These are phyloP conservation scores for Plasmodium gonderi DNA, from an alignment of 169 alveolate species.

Conservation along the genomic window DNA sequence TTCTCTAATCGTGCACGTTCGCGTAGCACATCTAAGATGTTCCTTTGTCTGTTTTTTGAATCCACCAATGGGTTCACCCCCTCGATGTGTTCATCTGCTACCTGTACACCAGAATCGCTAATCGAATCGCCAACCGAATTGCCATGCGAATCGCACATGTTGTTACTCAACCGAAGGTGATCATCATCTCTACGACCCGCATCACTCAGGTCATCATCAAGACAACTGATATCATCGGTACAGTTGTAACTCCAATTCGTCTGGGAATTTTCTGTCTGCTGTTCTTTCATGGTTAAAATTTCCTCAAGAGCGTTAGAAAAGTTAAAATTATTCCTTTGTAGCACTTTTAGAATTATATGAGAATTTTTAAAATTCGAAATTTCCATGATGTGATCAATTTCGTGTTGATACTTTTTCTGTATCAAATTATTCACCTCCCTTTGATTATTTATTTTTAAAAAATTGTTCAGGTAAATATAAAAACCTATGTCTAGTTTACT, in stretches of 20 bases:
- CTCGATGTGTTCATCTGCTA: background rate
- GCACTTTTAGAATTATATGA: background rate
- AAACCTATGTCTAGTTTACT: slow-evolving; percentile 24
- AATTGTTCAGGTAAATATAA: slow-evolving; percentile 23
- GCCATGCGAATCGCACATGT: too few relatives aligned
- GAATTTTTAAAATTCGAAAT: background rate
- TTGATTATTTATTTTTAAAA: slow-evolving; percentile 14
- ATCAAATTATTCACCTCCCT: background rate
- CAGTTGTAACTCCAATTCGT: background rate
- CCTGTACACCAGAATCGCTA: too few relatives aligned
- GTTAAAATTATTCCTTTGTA: slow-evolving; percentile 33
- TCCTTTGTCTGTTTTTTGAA: background rate
- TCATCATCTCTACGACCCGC: background rate
- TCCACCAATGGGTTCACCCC: background rate
- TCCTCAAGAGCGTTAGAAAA: slow-evolving; percentile 15
- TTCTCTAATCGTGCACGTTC: slow-evolving; percentile 6
- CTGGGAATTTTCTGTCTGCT: background rate
- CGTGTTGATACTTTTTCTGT: slow-evolving; percentile 22
- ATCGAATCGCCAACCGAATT: too few relatives aligned
- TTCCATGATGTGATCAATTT: slow-evolving; percentile 49
- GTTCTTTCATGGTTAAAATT: background rate
- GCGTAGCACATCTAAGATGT: slow-evolving; percentile 20
- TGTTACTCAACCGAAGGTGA: too few relatives aligned
- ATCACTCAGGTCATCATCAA: background rate
- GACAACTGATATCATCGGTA: background rate